These are phyloP conservation scores for Talaromyces rugulosus DNA, from an alignment of 2,329 filamentous ascomycete genomes.

Conservation along the genomic window DNA sequence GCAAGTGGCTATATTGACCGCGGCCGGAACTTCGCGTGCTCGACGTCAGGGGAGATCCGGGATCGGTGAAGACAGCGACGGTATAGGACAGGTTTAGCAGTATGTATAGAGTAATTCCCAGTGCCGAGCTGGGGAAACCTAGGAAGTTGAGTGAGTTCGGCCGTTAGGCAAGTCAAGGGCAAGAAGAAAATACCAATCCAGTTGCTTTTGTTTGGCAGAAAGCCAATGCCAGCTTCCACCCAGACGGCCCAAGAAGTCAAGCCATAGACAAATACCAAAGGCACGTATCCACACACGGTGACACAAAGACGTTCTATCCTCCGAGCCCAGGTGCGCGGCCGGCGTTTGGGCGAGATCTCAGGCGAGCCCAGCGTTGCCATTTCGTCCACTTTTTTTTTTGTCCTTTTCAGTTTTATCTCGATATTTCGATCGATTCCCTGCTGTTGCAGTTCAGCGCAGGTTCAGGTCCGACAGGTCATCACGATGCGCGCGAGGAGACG, in stretches of 20 bases:
- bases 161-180: not conserved
- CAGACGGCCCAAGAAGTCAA: conserved; percentile 93
- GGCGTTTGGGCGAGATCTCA: conserved; percentile 38
- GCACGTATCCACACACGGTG: conserved; percentile 71
- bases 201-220: conserved; percentile 44
- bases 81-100: conserved; percentile 88
- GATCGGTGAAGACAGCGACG: conserved; percentile 85
- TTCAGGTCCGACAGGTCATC: not conserved
- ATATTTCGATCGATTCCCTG: not conserved
- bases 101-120: conserved; percentile 68
- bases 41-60: conserved; percentile 59
- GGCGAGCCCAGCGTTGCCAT: conserved; percentile 40
- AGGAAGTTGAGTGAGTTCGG: not conserved
- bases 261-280: conserved; percentile 82
- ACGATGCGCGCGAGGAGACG: not conserved
- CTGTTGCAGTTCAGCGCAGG: not conserved
- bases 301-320: conserved; percentile 79
- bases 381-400: not conserved
- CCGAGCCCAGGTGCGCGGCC: conserved; percentile 39
- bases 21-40: conserved; percentile 21
- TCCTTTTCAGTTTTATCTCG: not conserved
- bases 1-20: conserved; percentile 68
- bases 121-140: conserved; percentile 49
- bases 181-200: conserved; percentile 37
- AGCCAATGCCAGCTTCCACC: conserved; percentile 73